phyloP scores from a whole-genome alignment of 2,329 filamentous ascomycete genomes.

The Penicillium hordei region DNA sequence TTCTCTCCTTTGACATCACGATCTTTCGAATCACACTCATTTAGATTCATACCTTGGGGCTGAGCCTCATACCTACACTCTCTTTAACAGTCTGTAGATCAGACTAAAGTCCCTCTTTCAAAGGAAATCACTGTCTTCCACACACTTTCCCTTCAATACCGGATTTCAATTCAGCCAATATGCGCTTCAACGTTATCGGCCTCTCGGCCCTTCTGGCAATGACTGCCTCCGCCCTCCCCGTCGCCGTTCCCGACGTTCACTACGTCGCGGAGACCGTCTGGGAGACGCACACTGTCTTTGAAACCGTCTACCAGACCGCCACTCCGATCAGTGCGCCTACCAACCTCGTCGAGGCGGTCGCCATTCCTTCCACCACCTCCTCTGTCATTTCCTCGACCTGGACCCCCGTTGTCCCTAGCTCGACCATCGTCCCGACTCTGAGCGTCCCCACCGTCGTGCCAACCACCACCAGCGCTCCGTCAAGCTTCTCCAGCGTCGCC shows the following conservation, averaged over 20 bases:
- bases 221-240: constrained; percentile 13
- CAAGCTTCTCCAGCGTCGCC: constrained; percentile 1
- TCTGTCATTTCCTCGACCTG: not conserved
- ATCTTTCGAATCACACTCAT: constrained; percentile 12
- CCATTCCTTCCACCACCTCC: constrained; percentile 1
- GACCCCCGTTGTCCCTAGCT: not conserved
- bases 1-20: constrained; percentile 3
- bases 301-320: constrained; percentile 5
- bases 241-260: constrained; percentile 1
- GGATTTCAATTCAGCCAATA: constrained; percentile 5
- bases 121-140: not conserved
- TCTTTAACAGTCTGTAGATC: constrained; percentile 13
- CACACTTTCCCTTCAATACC: not conserved
- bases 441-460: constrained; percentile 5
- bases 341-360: not conserved
- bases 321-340: not conserved
- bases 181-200: constrained; percentile 14
- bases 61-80: constrained; percentile 5
- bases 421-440: not conserved
- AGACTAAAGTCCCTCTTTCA: constrained; percentile 5
- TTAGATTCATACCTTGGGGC: constrained; percentile 6
- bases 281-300: constrained; percentile 4
- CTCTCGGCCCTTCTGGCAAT: constrained; percentile 11
- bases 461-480: constrained; percentile 7
- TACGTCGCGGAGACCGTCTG: constrained; percentile 3